Percentiles rank a stretch among this genome's conserved stretches.
Conservation (phyloP, 495 filamentous ascomycete species). For the Tuber calosporum region DNA sequence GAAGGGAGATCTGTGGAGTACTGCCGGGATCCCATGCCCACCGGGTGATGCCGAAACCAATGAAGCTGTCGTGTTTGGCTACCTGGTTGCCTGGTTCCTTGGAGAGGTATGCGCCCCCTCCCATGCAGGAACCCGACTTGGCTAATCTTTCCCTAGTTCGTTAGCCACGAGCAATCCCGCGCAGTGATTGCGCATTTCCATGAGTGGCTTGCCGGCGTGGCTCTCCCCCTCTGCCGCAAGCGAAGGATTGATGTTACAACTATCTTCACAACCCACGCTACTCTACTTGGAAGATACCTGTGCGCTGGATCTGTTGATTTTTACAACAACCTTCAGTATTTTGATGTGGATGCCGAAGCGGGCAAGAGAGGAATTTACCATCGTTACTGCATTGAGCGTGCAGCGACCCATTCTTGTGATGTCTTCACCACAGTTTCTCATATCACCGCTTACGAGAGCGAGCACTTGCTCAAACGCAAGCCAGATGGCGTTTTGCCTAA, state of each 20-base stretch:
- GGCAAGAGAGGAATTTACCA: constrained; percentile 98
- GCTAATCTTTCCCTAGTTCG: constrained; percentile 56
- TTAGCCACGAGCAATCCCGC: constrained; percentile 78
- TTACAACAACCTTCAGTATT: constrained; percentile 97
- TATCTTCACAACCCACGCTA: constrained; percentile 98
- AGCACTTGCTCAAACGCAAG: constrained; percentile 95
- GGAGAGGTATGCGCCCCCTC: constrained; percentile 67
- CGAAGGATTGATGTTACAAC: constrained; percentile 93
- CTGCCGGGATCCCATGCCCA: constrained; percentile 83
- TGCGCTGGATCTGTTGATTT: constrained; percentile 97
- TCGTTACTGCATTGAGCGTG: constrained; percentile 94
- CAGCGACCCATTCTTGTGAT: constrained; percentile 80
- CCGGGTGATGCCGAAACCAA: constrained; percentile 91
- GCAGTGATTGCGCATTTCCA: constrained; percentile 97
- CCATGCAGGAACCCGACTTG: constrained; percentile 4
- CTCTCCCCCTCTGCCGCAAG: constrained; percentile 83
- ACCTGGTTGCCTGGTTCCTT: constrained; percentile 94
- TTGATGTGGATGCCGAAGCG: constrained; percentile 93
- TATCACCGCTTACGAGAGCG: constrained; percentile 95
- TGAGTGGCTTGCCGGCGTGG: constrained; percentile 97
- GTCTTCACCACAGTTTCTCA: constrained; percentile 98
- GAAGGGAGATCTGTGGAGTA: constrained; percentile 93
- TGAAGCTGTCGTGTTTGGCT: constrained; percentile 95
- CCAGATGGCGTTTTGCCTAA: constrained; percentile 95
- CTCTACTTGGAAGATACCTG: constrained; percentile 86